phyloP scores from a whole-genome alignment of 768 basidiomycete species.

The Tylopilus rubrobrunneus region DNA sequence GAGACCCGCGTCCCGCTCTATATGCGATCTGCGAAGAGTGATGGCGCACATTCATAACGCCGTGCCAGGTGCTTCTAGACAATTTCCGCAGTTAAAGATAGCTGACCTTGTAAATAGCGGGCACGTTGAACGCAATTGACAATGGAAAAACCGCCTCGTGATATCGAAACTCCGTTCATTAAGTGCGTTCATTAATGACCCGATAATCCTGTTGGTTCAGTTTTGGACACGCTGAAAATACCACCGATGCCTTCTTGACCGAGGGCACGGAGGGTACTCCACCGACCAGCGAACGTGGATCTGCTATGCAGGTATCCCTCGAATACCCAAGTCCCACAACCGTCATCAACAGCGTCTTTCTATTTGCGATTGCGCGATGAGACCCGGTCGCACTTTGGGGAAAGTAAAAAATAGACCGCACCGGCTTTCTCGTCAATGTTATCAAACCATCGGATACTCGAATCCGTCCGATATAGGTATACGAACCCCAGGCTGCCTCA shows the following conservation, averaged over 20 bases:
- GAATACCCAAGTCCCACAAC: conserved; percentile 52
- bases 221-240: conserved; percentile 56
- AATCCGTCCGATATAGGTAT: conserved; percentile 55
- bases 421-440: conserved; percentile 57
- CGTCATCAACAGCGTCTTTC: conserved; percentile 39
- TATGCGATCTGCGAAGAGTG: conserved; percentile 8
- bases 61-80: conserved; percentile 11
- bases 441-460: conserved; percentile 54
- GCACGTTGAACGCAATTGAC: neutral
- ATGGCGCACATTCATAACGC: conserved; percentile 11
- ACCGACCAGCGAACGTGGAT: conserved; percentile 50
- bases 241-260: conserved; percentile 40
- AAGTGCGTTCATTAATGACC: conserved; percentile 23
- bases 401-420: conserved; percentile 30
- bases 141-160: neutral
- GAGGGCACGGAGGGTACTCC: conserved; percentile 38
- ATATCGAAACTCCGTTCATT: conserved; percentile 26
- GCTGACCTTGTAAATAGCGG: conserved; percentile 1
- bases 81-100: conserved; percentile 25
- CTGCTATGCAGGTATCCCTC: conserved; percentile 51
- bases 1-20: conserved; percentile 15
- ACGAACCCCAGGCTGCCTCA: conserved; percentile 65
- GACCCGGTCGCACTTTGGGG: neutral
- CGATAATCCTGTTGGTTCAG: conserved; percentile 26
- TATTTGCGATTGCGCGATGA: conserved; percentile 19